These are phyloP conservation scores for Wickerhamiella shivajii DNA, from an alignment of 805 yeast species.

Conservation along the genomic window DNA sequence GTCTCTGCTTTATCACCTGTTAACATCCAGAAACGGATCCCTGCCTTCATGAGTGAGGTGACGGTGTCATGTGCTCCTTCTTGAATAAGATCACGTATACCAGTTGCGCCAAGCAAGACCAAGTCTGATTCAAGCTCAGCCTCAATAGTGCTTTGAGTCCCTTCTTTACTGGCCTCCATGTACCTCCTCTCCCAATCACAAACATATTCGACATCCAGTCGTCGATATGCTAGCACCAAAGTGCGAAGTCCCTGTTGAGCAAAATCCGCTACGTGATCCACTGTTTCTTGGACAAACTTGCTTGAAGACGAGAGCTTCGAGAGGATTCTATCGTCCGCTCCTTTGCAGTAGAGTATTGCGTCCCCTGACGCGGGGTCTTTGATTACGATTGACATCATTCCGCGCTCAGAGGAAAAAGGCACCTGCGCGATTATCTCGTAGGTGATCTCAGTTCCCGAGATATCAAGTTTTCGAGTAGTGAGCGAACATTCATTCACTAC, in stretches of 20 bases:
- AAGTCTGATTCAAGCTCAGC: slow-evolving; percentile 56
- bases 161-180: slow-evolving; percentile 59
- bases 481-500: slow-evolving; percentile 69
- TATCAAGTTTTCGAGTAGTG: slow-evolving; percentile 52
- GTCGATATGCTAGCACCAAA: slow-evolving; percentile 77
- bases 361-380: slow-evolving; percentile 41
- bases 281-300: slow-evolving; percentile 97
- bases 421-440: slow-evolving; percentile 68
- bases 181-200: slow-evolving; percentile 52
- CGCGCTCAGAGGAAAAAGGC: slow-evolving; percentile 76
- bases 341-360: slow-evolving; percentile 73
- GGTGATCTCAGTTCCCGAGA: slow-evolving; percentile 30
- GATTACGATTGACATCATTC: slow-evolving; percentile 86
- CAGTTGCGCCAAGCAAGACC: slow-evolving; percentile 77
- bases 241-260: slow-evolving; percentile 98
- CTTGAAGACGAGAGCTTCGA: slow-evolving; percentile 71
- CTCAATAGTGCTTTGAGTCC: slow-evolving; percentile 52
- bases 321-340: slow-evolving; percentile 93
- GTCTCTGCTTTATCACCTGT: slow-evolving; percentile 98
- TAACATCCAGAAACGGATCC: slow-evolving; percentile 93
- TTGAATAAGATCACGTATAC: slow-evolving; percentile 92
- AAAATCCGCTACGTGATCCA: slow-evolving; percentile 93
- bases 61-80: slow-evolving; percentile 95
- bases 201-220: slow-evolving; percentile 37
- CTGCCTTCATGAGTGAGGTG: slow-evolving; percentile 82